Evolutionary conservation across 352 stramenopile species (phyloP), one percentile per base, ranked within the genome.

Genomic region (Phytopythium vexans): DNA sequence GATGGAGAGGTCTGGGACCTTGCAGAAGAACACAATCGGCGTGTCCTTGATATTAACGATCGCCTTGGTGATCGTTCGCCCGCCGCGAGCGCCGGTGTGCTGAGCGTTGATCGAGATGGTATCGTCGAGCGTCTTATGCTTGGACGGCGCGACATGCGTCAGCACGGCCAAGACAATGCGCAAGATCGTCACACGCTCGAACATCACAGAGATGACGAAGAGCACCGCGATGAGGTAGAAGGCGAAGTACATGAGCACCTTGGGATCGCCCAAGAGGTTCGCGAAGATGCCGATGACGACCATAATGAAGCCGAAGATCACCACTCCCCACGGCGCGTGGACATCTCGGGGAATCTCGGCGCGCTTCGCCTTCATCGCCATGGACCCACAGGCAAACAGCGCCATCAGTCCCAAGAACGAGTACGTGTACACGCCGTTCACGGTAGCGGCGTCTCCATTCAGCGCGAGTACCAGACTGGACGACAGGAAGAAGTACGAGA

Each of bases 1-100:
- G 35, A 97, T 53, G 34, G 89, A 75, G 4, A 97, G 61, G 57
- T 97, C 76, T 3, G 88, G 79, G 3, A 70, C 56, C 70, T 98
- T 98, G 67, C 78, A 73, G 60, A 97, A 97, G 64, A 97, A 98
- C 0, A 98, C 67, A 47, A 97, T 95, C 1, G 89, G 88, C 27
- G 84, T 73, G 10, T 87, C 51, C 56, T 95, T 74, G 66, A 92
- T 88, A 42, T 64, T 64, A 56, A 82, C 61, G 5, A 92, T 58
- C 41, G 70, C 74, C 6, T 64, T 58, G 3, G 74, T 72, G 55
- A 92, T 89, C 3, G 81, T 94, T 33, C 79, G 79, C 0, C 83
- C 83, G 33, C 79, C 81, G 7, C 72, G 60, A 1, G 83, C 83
- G 27, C 83, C 81, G 2, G 83, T 91, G 37, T 72, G 63, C 15